Evolutionary conservation across 305 asterid genomes (phyloP).

Genomic region (Fraxinus latifolia): DNA sequence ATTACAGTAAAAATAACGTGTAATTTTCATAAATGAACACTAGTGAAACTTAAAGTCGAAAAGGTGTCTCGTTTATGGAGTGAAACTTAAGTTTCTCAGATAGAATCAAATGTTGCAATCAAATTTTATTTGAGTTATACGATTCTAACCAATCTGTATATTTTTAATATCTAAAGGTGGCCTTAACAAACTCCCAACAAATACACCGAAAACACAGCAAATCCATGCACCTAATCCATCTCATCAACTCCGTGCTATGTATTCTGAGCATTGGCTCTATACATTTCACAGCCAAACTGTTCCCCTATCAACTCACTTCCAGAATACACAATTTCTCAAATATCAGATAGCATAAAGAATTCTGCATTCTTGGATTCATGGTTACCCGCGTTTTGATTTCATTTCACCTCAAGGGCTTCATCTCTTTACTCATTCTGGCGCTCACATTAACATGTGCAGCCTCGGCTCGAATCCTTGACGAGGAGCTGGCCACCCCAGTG

Average conservation of each 20-base stretch:
- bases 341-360: background rate
- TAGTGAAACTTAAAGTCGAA: too few relatives aligned
- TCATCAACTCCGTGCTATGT: constrained; percentile 48
- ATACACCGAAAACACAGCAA: constrained; percentile 33
- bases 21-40: too few relatives aligned
- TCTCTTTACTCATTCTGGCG: constrained; percentile 41
- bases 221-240: constrained; percentile 54
- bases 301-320: constrained; percentile 20
- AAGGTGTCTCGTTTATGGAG: too few relatives aligned
- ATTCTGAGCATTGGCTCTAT: constrained; percentile 8
- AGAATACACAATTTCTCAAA: constrained; percentile 18
- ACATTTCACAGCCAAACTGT: constrained; percentile 13
- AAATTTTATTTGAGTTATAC: too few relatives aligned
- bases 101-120: too few relatives aligned
- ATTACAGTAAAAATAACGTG: too few relatives aligned
- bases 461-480: constrained; percentile 54
- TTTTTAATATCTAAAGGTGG: background rate
- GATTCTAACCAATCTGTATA: background rate
- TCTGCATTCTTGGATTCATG: constrained; percentile 26
- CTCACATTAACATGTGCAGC: constrained; percentile 35
- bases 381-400: constrained; percentile 14
- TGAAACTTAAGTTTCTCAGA: too few relatives aligned
- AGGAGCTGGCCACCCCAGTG: constrained; percentile 32
- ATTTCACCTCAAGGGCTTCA: constrained; percentile 26
- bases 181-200: background rate